phyloP scores from a whole-genome alignment of 129 eudicot species.

The Arctium lappa region DNA sequence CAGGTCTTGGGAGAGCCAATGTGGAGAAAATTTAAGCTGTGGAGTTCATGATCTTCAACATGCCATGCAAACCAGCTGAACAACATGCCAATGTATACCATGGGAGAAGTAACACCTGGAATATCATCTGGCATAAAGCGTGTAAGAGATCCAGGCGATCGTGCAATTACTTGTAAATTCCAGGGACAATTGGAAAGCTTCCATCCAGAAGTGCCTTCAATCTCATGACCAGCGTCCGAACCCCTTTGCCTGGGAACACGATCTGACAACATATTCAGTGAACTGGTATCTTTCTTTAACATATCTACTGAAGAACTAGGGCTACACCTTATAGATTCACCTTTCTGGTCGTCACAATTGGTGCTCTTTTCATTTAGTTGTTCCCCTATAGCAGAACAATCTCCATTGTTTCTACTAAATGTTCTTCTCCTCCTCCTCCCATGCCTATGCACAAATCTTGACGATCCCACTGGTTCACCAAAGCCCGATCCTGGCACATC shows the following conservation, averaged over 20 bases:
- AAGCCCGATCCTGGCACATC: constrained; percentile 99
- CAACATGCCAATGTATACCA: constrained; percentile 95
- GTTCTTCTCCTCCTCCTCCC: constrained; percentile 49
- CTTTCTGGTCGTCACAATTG: constrained; percentile 31
- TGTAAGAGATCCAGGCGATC: constrained; percentile 91
- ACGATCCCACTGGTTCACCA: constrained; percentile 63
- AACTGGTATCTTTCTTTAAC: constrained; percentile 22
- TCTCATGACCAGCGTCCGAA: constrained; percentile 37
- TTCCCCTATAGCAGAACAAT: constrained; percentile 29
- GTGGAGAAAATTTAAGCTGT: constrained; percentile 90
- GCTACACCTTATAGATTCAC: constrained; percentile 22
- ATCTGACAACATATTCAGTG: constrained; percentile 25
- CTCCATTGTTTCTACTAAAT: constrained; percentile 35
- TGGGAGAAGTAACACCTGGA: constrained; percentile 98
- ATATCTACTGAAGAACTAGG: constrained; percentile 29
- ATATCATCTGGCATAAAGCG: constrained; percentile 97
- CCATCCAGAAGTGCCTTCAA: constrained; percentile 89
- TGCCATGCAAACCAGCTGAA: constrained; percentile 99
- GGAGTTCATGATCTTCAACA: constrained; percentile 99
- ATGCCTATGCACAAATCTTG: constrained; percentile 37
- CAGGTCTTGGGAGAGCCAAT: constrained; percentile 91
- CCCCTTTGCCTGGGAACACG: constrained; percentile 25
- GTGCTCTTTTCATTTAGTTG: constrained; percentile 17
- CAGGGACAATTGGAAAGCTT: constrained; percentile 96
- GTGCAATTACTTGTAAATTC: constrained; percentile 93